A percentile compares a stretch with the other conserved stretches of the same genome.
These are phyloP conservation scores for Diplotaxis tenuifolia DNA, from an alignment of 345 rosid species.

Conservation along the genomic window DNA sequence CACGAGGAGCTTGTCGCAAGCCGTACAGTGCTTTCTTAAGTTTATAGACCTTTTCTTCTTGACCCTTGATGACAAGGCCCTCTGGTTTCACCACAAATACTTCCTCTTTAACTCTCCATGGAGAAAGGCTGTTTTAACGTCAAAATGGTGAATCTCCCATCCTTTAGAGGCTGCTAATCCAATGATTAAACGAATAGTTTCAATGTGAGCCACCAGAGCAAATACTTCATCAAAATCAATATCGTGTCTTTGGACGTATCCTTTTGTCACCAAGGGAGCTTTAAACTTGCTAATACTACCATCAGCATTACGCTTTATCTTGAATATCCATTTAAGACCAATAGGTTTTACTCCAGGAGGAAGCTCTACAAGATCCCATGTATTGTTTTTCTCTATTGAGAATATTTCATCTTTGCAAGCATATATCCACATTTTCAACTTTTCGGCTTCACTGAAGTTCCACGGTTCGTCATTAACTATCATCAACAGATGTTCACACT, in stretches of 20 bases:
- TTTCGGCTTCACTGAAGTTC: background rate
- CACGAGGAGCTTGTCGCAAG: background rate
- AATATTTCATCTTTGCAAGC: background rate
- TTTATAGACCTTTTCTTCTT: background rate
- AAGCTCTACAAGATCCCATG: background rate
- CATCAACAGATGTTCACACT: background rate
- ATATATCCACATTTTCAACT: background rate
- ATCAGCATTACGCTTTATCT: background rate
- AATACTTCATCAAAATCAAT: background rate
- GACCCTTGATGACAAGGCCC: background rate
- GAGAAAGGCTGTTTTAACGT: background rate
- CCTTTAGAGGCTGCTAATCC: background rate
- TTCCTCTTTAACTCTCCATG: background rate
- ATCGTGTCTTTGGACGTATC: background rate
- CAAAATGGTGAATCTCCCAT: background rate
- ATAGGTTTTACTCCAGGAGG: background rate
- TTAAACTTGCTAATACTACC: background rate
- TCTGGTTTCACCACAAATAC: background rate
- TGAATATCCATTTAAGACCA: background rate
- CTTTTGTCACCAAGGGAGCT: background rate
- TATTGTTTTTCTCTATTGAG: background rate
- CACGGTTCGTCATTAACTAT: background rate
- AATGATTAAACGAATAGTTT: background rate
- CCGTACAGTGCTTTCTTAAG: background rate
- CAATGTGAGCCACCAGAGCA: background rate